phyloP scores from a whole-genome alignment of 139 green algal genomes.

The Chlorella sp. region DNA sequence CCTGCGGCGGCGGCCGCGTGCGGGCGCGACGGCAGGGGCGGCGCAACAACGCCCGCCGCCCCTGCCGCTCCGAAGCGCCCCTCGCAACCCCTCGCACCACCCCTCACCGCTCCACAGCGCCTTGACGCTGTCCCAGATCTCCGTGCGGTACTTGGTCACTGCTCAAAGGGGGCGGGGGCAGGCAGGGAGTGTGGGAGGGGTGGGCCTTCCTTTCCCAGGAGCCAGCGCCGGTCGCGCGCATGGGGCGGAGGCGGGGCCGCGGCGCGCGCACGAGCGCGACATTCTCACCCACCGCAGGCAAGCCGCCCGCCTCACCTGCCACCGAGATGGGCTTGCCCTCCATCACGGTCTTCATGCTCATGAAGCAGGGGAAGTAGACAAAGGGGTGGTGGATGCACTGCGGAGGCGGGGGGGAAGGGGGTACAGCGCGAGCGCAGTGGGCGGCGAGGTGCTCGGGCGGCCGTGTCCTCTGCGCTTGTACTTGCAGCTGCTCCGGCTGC shows the following conservation, averaged over 20 bases:
- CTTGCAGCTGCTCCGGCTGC: too few relatives aligned
- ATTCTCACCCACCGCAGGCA: not conserved
- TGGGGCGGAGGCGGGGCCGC: too few relatives aligned
- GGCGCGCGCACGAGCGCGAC: too few relatives aligned
- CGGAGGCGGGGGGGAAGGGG: not conserved
- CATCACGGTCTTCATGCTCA: slow-evolving; percentile 71
- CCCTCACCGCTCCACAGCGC: slow-evolving; percentile 89
- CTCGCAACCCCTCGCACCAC: too few relatives aligned
- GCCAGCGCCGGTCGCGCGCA: too few relatives aligned
- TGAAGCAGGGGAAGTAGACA: slow-evolving; percentile 90
- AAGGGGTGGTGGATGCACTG: slow-evolving; percentile 71
- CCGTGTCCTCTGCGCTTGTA: too few relatives aligned
- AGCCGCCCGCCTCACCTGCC: not conserved
- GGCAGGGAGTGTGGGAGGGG: not conserved
- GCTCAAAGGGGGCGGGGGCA: slow-evolving; percentile 18
- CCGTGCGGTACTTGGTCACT: slow-evolving; percentile 65
- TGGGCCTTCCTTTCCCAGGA: too few relatives aligned
- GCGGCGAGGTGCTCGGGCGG: slow-evolving; percentile 49
- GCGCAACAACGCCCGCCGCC: too few relatives aligned
- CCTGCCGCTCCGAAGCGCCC: too few relatives aligned
- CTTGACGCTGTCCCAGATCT: slow-evolving; percentile 86
- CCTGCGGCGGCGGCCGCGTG: too few relatives aligned
- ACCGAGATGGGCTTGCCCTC: slow-evolving; percentile 48
- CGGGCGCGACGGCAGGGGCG: too few relatives aligned
- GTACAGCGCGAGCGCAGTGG: slow-evolving; percentile 35